phyloP scores from a whole-genome alignment of 306 rosid species.

The Arachis hypogaea region DNA sequence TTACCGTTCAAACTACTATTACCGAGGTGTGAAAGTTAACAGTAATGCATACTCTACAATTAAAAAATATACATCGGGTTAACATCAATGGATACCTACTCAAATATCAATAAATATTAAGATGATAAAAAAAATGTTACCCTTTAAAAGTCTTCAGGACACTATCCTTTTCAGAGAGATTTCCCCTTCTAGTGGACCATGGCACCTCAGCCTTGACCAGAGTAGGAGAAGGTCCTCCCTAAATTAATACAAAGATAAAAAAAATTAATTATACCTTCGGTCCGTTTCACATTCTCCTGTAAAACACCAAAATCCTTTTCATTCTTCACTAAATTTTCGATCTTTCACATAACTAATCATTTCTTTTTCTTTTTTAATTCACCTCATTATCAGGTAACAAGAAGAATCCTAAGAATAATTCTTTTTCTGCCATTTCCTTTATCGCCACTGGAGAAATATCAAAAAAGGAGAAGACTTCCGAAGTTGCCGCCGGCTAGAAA shows the following conservation, averaged over 20 bases:
- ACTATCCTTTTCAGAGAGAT: slow-evolving; percentile 86
- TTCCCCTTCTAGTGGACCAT: slow-evolving; percentile 92
- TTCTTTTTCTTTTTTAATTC: too few relatives aligned
- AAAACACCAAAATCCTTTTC: too few relatives aligned
- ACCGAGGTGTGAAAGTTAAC: background rate
- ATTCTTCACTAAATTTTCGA: too few relatives aligned
- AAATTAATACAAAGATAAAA: slow-evolving; percentile 35
- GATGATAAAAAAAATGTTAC: slow-evolving; percentile 48
- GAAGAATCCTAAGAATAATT: too few relatives aligned
- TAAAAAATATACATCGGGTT: background rate
- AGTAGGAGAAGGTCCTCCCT: slow-evolving; percentile 82
- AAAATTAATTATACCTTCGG: slow-evolving; percentile 13
- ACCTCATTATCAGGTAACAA: too few relatives aligned
- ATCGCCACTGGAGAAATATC: too few relatives aligned
- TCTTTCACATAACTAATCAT: too few relatives aligned
- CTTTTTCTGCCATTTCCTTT: too few relatives aligned
- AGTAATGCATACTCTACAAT: background rate
- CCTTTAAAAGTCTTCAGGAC: slow-evolving; percentile 94
- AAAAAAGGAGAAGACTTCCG: too few relatives aligned
- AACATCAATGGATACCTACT: background rate
- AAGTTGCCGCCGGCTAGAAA: too few relatives aligned
- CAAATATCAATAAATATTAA: slow-evolving; percentile 1
- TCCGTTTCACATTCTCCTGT: too few relatives aligned
- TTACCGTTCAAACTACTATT: background rate
- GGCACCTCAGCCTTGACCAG: slow-evolving; percentile 91